These are phyloP conservation scores for Ogataea pini DNA, from an alignment of 805 yeast genomes.

Conservation along the genomic window DNA sequence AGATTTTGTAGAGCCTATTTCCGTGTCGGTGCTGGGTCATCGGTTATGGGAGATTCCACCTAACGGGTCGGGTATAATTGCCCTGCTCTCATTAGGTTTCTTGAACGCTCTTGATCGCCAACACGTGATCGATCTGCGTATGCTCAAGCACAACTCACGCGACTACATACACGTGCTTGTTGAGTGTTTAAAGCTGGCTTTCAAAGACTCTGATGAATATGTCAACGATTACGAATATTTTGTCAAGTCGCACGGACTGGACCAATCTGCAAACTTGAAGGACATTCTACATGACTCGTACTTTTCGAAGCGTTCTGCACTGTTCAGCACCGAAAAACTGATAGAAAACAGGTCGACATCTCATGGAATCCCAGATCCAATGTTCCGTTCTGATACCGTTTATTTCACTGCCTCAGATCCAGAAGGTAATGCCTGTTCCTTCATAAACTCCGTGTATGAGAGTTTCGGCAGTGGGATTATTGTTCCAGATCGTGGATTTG, in stretches of 20 bases:
- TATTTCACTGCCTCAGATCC: slow-evolving; percentile 65
- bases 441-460: slow-evolving; percentile 72
- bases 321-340: slow-evolving; percentile 43
- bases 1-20: slow-evolving; percentile 65
- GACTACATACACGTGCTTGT: slow-evolving; percentile 70
- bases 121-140: slow-evolving; percentile 44
- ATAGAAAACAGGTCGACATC: slow-evolving; percentile 36
- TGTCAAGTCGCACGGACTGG: slow-evolving; percentile 15
- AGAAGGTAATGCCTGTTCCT: slow-evolving; percentile 79
- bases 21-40: slow-evolving; percentile 50
- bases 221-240: slow-evolving; percentile 60
- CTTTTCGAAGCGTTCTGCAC: slow-evolving; percentile 49
- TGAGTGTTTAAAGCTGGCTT: slow-evolving; percentile 70
- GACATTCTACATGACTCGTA: slow-evolving; percentile 50
- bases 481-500: slow-evolving; percentile 65
- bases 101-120: slow-evolving; percentile 53
- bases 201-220: slow-evolving; percentile 73
- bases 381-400: slow-evolving; percentile 67
- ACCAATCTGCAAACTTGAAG: slow-evolving; percentile 30
- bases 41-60: slow-evolving; percentile 84
- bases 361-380: slow-evolving; percentile 50
- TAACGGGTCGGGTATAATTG: slow-evolving; percentile 79
- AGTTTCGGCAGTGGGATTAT: slow-evolving; percentile 71
- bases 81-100: slow-evolving; percentile 67
- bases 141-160: slow-evolving; percentile 61